Base-by-base conservation (phyloP, 1,139 yeast genomes). In the Magnusiomyces fungicola region DNA sequence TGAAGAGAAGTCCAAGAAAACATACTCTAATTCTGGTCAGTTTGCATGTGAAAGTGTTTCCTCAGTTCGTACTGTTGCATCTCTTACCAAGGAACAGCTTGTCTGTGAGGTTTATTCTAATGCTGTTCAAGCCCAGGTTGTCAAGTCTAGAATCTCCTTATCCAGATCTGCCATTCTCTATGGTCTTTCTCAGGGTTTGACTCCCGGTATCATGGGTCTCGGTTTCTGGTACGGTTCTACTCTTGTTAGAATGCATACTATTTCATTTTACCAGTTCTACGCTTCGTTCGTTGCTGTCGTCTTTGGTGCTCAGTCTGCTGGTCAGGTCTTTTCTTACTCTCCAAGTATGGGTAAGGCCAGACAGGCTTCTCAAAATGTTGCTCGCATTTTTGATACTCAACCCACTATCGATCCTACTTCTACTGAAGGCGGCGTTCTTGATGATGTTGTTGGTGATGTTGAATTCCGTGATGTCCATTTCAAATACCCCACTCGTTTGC, bases 261-360 rank as follows among this genome's bases (percentile, higher is more conserved):
- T 57, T 14, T 51, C 62, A 3, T 38, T 45, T 14, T 57, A 59
- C 53, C 61, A 59, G 46, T 68, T 66, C 58, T 67, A 65, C 44
- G 68, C 66, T 36, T 69, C 69, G 12, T 66, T 67, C 47, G 56
- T 61, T 50, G 60, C 66, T 50, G 82, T 95, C 1, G 84, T 88
- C 12, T 85, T 85, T 62, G 96, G 96, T 9, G 72, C 90, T 33
- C 92, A 95, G 7, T 81, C 83, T 54, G 89, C 90, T 56, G 90
- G 89, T 57, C 81, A 94, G 2, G 94, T 87, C 56, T 71, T 88
- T 57, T 87, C 89, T 80, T 88, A 85, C 66, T 95, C 95, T 43
- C 84, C 90, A 4, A 96, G 95, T 59, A 65, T 68, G 65, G 69
- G 71, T 32, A 68, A 68, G 53, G 72, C 71, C 36, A 58, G 58